A percentile compares a stretch with the other conserved stretches of the same genome.
phyloP scores from a whole-genome alignment of 202 grass and related monocot species.

The Brachypodium distachyon region DNA sequence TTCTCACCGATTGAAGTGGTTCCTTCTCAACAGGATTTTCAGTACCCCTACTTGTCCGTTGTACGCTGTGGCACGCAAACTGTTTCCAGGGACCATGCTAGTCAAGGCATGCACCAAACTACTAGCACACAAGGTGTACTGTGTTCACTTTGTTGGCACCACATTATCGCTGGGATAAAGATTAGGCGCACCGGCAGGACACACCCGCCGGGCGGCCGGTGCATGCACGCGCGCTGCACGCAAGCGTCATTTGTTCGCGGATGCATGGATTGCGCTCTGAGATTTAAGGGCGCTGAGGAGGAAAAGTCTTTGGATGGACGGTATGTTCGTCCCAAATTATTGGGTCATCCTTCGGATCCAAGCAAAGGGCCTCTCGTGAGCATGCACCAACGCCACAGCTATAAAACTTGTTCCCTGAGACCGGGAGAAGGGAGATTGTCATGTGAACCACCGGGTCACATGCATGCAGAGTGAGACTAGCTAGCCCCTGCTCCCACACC shows the following conservation, averaged over 20 bases:
- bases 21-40: too few relatives aligned
- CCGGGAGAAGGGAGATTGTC: too few relatives aligned
- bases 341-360: slow-evolving; percentile 33
- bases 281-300: not conserved
- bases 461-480: not conserved
- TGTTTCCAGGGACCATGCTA: not conserved
- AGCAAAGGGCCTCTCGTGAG: slow-evolving; percentile 20
- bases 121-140: not conserved
- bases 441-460: not conserved
- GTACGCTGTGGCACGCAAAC: not conserved
- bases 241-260: not conserved
- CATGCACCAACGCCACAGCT: not conserved
- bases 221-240: not conserved
- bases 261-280: slow-evolving; percentile 1
- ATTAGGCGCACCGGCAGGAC: not conserved
- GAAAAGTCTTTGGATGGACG: not conserved
- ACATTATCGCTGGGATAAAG: not conserved
- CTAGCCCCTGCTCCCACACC: not conserved
- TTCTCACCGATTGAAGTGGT: too few relatives aligned
- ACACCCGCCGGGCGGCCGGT: too few relatives aligned
- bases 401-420: not conserved
- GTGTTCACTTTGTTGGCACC: not conserved
- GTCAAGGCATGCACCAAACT: not conserved
- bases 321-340: not conserved
- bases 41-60: too few relatives aligned